A percentile compares a stretch with the other conserved stretches of the same genome.
Evolutionary conservation across 2,329 filamentous ascomycete genomes (phyloP).

Genomic region (Colletotrichum sp.): DNA sequence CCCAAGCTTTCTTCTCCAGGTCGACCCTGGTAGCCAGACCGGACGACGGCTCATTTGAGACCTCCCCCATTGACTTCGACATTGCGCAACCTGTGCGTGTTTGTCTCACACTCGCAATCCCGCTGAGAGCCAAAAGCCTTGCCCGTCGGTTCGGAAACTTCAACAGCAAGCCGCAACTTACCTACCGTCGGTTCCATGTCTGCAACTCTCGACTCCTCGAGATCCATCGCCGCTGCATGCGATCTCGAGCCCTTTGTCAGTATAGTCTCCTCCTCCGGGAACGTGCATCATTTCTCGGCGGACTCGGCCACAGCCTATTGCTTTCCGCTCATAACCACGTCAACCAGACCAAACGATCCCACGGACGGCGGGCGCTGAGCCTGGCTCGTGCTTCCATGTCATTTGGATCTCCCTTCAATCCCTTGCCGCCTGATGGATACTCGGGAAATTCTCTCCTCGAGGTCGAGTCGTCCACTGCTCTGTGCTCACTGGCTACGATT

Average conservation of each 20-base stretch:
- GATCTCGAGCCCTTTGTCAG: background rate
- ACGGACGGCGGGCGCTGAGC: background rate
- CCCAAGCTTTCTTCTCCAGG: background rate
- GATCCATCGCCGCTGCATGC: background rate
- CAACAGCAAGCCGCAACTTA: background rate
- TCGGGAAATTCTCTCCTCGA: background rate
- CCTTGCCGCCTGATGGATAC: background rate
- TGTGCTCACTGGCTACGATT: background rate
- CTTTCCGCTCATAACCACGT: background rate
- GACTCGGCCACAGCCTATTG: background rate
- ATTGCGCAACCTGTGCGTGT: background rate
- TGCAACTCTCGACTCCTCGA: background rate
- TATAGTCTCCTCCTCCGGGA: background rate
- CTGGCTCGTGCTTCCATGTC: conserved; percentile 9
- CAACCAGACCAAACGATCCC: conserved; percentile 2
- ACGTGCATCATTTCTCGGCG: background rate
- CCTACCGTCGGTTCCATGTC: background rate
- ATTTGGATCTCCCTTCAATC: background rate
- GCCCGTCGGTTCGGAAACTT: background rate
- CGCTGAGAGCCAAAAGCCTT: background rate
- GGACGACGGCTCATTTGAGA: conserved; percentile 1
- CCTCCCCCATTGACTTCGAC: background rate
- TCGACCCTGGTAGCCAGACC: background rate
- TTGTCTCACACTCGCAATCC: background rate
- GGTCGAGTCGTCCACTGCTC: background rate